A percentile compares a stretch with the other conserved stretches of the same genome.
phyloP scores from a whole-genome alignment of 2,329 filamentous ascomycete genomes.

The Thermoascus crustaceus region DNA sequence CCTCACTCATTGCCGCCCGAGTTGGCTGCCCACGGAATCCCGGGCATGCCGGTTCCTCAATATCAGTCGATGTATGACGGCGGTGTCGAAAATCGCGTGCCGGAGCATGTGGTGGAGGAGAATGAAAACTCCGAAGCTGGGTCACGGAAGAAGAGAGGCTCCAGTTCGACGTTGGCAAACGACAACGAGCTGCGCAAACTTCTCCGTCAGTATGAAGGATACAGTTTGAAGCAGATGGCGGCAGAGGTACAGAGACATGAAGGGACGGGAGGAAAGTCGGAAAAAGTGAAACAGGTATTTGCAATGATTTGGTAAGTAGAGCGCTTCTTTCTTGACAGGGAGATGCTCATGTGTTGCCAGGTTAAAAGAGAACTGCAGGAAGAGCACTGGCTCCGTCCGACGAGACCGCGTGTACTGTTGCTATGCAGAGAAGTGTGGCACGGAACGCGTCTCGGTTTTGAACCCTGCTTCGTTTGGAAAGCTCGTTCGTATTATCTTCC shows the following conservation, averaged over 20 bases:
- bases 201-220: constrained; percentile 40
- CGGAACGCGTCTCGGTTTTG: constrained; percentile 84
- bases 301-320: constrained; percentile 43
- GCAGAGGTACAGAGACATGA: constrained; percentile 42
- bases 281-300: constrained; percentile 46
- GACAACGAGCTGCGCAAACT: constrained; percentile 42
- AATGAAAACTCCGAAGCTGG: constrained; percentile 38
- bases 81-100: constrained; percentile 35
- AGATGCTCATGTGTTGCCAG: constrained; percentile 19
- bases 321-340: not conserved
- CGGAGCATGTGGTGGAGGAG: constrained; percentile 31
- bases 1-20: constrained; percentile 30
- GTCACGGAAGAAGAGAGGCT: constrained; percentile 38
- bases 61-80: constrained; percentile 35
- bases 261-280: constrained; percentile 41
- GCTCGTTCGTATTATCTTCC: constrained; percentile 90
- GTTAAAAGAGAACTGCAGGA: constrained; percentile 41
- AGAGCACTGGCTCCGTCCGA: constrained; percentile 61
- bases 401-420: constrained; percentile 90
- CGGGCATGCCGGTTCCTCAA: constrained; percentile 26
- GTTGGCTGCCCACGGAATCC: constrained; percentile 24
- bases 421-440: constrained; percentile 87
- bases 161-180: constrained; percentile 41
- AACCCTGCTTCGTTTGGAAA: constrained; percentile 98
- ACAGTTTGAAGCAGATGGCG: constrained; percentile 39